Base-by-base conservation (phyloP, 495 filamentous ascomycete species). In the Penicillium paradoxum region DNA sequence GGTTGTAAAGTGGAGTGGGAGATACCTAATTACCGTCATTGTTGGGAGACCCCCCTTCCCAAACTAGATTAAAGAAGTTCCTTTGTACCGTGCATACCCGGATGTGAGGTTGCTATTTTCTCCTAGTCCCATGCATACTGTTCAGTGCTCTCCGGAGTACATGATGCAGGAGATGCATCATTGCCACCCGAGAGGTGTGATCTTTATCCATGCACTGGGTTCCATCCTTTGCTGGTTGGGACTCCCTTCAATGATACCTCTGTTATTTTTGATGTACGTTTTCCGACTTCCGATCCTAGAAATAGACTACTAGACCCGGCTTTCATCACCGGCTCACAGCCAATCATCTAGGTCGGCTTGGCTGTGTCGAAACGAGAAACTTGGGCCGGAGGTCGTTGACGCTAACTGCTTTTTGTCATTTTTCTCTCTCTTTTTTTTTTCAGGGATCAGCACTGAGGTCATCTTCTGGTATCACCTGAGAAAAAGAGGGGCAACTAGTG, bases 141-240 rank as follows among this genome's bases (percentile, higher is more conserved):
- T 37, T 6, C 4, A 15, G n/a, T 14, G 5, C 34, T 37, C 58
- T 57, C 62, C 57, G 63, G 60, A 66, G 57, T 66, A 64, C 63
- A 66, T 66, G 60, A 66, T 64, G 60, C 63, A 63, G 54, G 45
- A 56, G 57, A 58, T 61, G 63, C 62, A 63, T 65, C 59, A 62
- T 65, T 49, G 59, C 62, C 62, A 55, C 62, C 53, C 48, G 42
- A 53, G 41, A 56, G 24, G 24, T 15, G n/a, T 42, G 11, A 33
- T 32, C 21, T 32, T 36, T n/a, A 17, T 55, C n/a, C 24, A 27
- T 46, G 34, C 37, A 17, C n/a, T 24, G 10, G 4, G 3, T 27
- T 34, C 54, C 59, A 36, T 34, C 37, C 55, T 58, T 13, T 24
- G 25, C n/a, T n/a, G n/a, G n/a, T n/a, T n/a, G n/a, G n/a, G n/a